phyloP scores from a whole-genome alignment of 176 grass and related monocot genomes.

The Cenchrus americanus region DNA sequence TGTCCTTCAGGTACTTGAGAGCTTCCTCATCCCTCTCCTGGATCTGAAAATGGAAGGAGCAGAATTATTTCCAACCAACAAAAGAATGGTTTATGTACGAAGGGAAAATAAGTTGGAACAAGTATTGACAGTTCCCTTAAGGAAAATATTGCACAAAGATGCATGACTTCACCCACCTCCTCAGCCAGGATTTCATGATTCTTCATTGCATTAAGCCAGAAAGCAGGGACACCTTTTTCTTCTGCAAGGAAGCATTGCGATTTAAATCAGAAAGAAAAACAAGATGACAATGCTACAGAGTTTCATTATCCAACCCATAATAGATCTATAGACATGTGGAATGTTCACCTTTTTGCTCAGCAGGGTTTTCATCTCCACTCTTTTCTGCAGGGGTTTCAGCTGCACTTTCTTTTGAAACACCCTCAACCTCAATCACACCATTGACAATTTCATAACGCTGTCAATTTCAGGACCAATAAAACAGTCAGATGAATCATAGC shows the following conservation, averaged over 20 bases:
- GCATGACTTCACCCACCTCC: constrained; percentile 71
- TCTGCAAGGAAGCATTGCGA: constrained; percentile 34
- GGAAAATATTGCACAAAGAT: not conserved
- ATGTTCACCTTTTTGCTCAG: constrained; percentile 49
- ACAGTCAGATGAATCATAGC: constrained; percentile 21
- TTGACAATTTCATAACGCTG: constrained; percentile 93
- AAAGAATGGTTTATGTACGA: not conserved
- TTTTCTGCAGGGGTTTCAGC: no score
- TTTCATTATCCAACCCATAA: not conserved
- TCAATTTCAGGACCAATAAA: constrained; percentile 38
- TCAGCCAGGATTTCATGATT: constrained; percentile 83
- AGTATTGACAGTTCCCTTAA: not conserved
- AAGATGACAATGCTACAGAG: not conserved
- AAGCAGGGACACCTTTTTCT: constrained; percentile 87
- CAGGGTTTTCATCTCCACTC: constrained; percentile 50
- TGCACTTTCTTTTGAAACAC: constrained; percentile 39
- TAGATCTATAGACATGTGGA: not conserved
- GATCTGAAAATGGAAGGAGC: constrained; percentile 54
- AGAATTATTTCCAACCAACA: constrained; percentile 8
- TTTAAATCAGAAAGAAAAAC: not conserved
- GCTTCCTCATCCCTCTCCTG: constrained; percentile 87
- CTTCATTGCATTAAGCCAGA: constrained; percentile 98
- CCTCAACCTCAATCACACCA: constrained; percentile 77
- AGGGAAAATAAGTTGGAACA: not conserved
- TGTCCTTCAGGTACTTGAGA: constrained; percentile 91